A percentile compares a stretch with the other conserved stretches of the same genome.
phyloP scores from a whole-genome alignment of 495 filamentous ascomycete species.

The Penicillium bialowiezense region DNA sequence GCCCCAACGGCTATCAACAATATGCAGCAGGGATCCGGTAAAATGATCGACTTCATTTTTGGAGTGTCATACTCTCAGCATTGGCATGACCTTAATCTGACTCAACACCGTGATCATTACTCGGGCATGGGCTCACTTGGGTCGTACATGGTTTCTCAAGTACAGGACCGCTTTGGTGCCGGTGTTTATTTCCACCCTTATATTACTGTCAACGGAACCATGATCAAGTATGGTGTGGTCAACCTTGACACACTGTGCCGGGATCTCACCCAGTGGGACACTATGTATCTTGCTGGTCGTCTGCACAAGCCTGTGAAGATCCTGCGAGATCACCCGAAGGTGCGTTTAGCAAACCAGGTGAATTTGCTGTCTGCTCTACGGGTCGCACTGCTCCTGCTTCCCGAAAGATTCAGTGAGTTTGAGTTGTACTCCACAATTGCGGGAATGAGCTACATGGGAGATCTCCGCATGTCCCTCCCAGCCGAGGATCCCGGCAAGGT shows the following conservation, averaged over 20 bases:
- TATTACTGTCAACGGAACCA: slow-evolving; percentile 88
- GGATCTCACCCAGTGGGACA: slow-evolving; percentile 87
- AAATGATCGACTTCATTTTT: slow-evolving; percentile 99
- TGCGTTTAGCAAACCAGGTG: slow-evolving; percentile 90
- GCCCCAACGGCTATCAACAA: slow-evolving; percentile 72
- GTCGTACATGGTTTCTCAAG: slow-evolving; percentile 73
- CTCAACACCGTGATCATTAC: slow-evolving; percentile 89
- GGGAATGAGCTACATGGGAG: slow-evolving; percentile 88
- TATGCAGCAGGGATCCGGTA: slow-evolving; percentile 79
- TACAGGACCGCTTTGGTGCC: slow-evolving; percentile 86
- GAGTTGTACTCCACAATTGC: slow-evolving; percentile 87
- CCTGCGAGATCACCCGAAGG: slow-evolving; percentile 84
- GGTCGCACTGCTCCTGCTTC: slow-evolving; percentile 82
- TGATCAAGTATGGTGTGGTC: slow-evolving; percentile 97
- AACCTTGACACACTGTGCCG: slow-evolving; percentile 82
- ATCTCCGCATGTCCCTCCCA: slow-evolving; percentile 84
- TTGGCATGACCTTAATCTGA: slow-evolving; percentile 91
- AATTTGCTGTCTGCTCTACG: slow-evolving; percentile 90
- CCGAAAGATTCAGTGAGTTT: slow-evolving; percentile 78
- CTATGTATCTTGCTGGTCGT: slow-evolving; percentile 88
- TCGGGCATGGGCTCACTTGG: slow-evolving; percentile 81
- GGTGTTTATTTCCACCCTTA: slow-evolving; percentile 98
- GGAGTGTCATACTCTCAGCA: slow-evolving; percentile 93
- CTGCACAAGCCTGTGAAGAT: slow-evolving; percentile 98
- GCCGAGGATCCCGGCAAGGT: slow-evolving; percentile 93